Conservation (phyloP, 2,329 filamentous ascomycete species). For the Plectosphaerella sp. region DNA sequence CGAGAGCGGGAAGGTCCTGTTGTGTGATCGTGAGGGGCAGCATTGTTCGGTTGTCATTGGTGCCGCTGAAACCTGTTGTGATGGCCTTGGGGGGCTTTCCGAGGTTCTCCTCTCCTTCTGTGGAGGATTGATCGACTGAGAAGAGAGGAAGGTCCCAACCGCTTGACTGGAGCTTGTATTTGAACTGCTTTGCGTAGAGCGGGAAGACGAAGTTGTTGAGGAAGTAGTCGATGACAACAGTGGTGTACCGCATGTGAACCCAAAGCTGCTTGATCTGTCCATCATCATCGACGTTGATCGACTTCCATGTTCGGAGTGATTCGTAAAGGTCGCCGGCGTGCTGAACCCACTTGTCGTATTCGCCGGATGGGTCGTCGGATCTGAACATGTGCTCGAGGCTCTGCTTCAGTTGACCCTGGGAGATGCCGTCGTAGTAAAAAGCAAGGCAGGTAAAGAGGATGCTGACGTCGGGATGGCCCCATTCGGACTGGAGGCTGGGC, state of each 20-base stretch:
- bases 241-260: conserved; percentile 40
- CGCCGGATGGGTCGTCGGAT: conserved; percentile 49
- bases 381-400: conserved; percentile 45
- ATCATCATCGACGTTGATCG: conserved; percentile 56
- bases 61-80: conserved; percentile 69
- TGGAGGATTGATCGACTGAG: conserved; percentile 7
- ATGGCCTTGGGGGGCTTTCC: conserved; percentile 17
- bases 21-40: conserved; percentile 60
- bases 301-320: conserved; percentile 44
- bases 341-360: conserved; percentile 49
- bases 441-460: conserved; percentile 61
- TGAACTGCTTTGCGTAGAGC: conserved; percentile 59
- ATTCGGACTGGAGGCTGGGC: conserved; percentile 60
- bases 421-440: conserved; percentile 62
- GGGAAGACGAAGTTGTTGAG: conserved; percentile 63
- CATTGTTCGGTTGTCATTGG: conserved; percentile 59
- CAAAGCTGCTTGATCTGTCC: conserved; percentile 47
- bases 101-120: not conserved
- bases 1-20: conserved; percentile 49
- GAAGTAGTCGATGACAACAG: conserved; percentile 53
- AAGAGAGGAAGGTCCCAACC: conserved; percentile 63
- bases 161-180: conserved; percentile 57
- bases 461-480: conserved; percentile 62
- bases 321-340: conserved; percentile 35
- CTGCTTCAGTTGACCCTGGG: conserved; percentile 39